These are phyloP conservation scores for Fusarium pininemorale DNA, from an alignment of 2,329 filamentous ascomycete species.

Conservation along the genomic window DNA sequence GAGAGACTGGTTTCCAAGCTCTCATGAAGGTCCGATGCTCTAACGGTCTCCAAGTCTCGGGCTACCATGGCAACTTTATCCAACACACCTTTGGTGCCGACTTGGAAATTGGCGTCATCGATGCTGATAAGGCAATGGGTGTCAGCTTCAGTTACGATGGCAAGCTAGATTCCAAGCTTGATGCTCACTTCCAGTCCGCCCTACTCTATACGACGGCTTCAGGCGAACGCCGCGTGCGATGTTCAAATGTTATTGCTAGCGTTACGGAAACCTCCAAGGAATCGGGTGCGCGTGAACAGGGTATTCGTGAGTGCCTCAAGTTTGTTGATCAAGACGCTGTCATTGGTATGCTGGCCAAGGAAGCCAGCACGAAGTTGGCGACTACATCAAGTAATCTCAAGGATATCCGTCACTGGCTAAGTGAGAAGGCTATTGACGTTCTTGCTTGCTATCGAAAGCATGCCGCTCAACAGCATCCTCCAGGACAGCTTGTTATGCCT, in stretches of 20 bases:
- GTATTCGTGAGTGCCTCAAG: conserved; percentile 84
- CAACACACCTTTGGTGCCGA: conserved; percentile 96
- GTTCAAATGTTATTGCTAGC: conserved; percentile 91
- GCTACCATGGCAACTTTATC: conserved; percentile 96
- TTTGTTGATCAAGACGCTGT: conserved; percentile 97
- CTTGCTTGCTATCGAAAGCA: conserved; percentile 93
- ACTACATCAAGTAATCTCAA: conserved; percentile 77
- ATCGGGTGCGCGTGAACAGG: conserved; percentile 53
- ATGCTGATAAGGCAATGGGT: conserved; percentile 91
- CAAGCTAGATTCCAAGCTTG: conserved; percentile 94
- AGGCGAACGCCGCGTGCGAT: conserved; percentile 89
- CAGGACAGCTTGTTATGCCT: conserved; percentile 91
- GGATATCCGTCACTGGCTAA: conserved; percentile 83
- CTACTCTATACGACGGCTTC: conserved; percentile 92
- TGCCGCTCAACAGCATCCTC: conserved; percentile 84
- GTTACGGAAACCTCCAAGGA: conserved; percentile 74
- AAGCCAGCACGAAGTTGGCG: conserved; percentile 86
- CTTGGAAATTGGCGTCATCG: conserved; percentile 90
- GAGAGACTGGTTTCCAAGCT: conserved; percentile 94
- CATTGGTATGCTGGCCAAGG: conserved; percentile 87
- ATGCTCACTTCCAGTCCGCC: conserved; percentile 97
- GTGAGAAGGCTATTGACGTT: conserved; percentile 92
- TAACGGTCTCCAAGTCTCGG: conserved; percentile 90
- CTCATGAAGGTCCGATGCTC: conserved; percentile 99
- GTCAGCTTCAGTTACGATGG: conserved; percentile 96